Percentiles rank a stretch among this genome's conserved stretches.
Evolutionary conservation across 176 grass and related monocot species (phyloP).

Genomic region (Raddia guianensis): DNA sequence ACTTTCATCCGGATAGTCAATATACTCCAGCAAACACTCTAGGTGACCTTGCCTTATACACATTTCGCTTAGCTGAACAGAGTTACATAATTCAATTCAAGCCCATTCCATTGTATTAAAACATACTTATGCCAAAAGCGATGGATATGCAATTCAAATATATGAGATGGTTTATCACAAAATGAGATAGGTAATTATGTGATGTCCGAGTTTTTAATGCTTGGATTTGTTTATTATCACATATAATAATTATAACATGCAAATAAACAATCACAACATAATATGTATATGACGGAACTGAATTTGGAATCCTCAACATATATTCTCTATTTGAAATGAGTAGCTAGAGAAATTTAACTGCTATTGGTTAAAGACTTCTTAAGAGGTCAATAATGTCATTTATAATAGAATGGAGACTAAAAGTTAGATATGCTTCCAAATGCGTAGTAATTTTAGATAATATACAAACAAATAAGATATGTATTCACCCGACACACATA

Average conservation of each 20-base stretch:
- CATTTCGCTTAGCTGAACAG: constrained; percentile 50
- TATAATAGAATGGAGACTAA: neutral
- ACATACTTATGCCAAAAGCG: constrained; percentile 14
- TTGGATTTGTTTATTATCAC: neutral
- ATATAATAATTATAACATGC: neutral
- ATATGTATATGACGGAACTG: neutral
- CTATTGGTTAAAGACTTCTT: neutral
- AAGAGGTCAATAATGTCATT: neutral
- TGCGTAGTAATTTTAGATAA: constrained; percentile 7
- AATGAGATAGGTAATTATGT: constrained; percentile 6
- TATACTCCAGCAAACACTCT: constrained; percentile 49
- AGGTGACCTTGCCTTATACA: constrained; percentile 28
- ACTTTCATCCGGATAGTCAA: constrained; percentile 78
- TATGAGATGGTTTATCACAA: constrained; percentile 17
- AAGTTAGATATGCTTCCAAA: neutral
- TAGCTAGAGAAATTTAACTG: neutral
- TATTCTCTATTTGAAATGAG: neutral
- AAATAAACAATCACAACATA: neutral
- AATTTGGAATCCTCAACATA: neutral
- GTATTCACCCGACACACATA: constrained; percentile 10
- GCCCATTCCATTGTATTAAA: neutral
- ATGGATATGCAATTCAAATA: neutral
- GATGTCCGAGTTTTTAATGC: neutral
- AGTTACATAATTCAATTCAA: constrained; percentile 10
- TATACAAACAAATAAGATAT: neutral